Evolutionary conservation across 78 protist species (phyloP).

Genomic region (Diacronema lutheri): DNA sequence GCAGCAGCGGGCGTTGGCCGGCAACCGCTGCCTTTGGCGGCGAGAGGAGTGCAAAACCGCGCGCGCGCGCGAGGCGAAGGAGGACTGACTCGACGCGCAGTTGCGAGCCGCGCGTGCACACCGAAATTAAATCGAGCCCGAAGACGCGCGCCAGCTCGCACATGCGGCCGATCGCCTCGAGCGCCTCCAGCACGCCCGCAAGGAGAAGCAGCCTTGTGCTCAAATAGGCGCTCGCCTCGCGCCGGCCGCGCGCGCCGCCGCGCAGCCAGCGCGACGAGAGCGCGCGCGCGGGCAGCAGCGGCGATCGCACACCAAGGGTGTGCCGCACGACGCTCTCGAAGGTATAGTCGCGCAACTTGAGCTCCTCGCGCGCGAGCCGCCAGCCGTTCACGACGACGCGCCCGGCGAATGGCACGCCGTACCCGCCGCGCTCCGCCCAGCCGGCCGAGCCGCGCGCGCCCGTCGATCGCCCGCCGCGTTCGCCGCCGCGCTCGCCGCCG

Average conservation of each 20-base stretch:
- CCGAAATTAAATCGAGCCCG: slow-evolving; percentile 83
- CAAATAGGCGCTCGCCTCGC: no score
- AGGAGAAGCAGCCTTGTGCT: no score
- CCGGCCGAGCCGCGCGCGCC: no score
- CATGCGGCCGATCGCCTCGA: slow-evolving; percentile 76
- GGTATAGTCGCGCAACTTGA: slow-evolving; percentile 56
- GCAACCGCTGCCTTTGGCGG: slow-evolving; percentile 63
- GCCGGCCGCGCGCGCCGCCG: no score
- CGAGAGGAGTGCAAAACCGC: slow-evolving; percentile 57
- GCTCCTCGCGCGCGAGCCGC: slow-evolving; percentile 72
- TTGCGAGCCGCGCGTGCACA: slow-evolving; percentile 80
- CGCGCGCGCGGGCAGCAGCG: background rate
- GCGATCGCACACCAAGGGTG: slow-evolving; percentile 26
- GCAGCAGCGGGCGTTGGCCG: slow-evolving; percentile 63
- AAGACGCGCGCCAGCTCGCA: slow-evolving; percentile 82
- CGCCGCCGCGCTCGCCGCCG: no score
- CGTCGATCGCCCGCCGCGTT: no score
- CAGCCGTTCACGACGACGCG: slow-evolving; percentile 76
- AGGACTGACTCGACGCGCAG: slow-evolving; percentile 90
- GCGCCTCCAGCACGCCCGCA: background rate
- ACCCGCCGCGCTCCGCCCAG: no score
- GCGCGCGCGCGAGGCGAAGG: slow-evolving; percentile 73
- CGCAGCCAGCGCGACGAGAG: no score
- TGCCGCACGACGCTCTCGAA: slow-evolving; percentile 44
- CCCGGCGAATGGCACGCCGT: slow-evolving; percentile 67